Evolutionary conservation across 192 early-diverging fungal genomes (phyloP).

Genomic region (Gigaspora rosea): DNA sequence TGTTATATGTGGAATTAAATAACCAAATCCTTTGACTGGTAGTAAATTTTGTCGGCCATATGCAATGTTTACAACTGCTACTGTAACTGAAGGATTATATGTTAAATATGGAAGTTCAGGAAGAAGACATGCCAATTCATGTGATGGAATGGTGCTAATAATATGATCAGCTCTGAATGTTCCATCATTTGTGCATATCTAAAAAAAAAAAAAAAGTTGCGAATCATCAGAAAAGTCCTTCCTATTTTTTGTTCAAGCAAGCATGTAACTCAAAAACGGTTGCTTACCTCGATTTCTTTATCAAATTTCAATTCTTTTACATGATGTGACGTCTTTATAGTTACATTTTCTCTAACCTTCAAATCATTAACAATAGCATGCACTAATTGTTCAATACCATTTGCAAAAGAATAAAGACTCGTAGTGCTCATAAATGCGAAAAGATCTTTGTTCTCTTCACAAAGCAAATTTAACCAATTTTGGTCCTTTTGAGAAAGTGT

Average conservation of each 20-base stretch:
- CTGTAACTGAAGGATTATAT: constrained; percentile 69
- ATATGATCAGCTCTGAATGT: constrained; percentile 57
- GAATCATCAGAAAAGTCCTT: not conserved
- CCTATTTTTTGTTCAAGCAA: not conserved
- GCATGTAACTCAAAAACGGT: too few species aligned
- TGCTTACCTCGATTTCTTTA: constrained; percentile 45
- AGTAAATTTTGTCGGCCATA: constrained; percentile 55
- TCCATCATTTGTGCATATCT: constrained; percentile 40
- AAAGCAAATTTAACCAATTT: not conserved
- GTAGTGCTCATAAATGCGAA: constrained; percentile 49
- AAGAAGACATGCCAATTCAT: constrained; percentile 51
- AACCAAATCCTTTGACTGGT: constrained; percentile 86
- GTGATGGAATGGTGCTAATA: constrained; percentile 69
- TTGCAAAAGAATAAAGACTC: constrained; percentile 83
- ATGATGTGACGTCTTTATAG: constrained; percentile 48
- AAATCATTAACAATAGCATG: constrained; percentile 59
- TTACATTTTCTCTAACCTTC: constrained; percentile 53
- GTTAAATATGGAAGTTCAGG: constrained; percentile 51
- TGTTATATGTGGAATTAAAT: constrained; percentile 75
- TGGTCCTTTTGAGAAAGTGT: constrained; percentile 6
- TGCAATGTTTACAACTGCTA: constrained; percentile 84
- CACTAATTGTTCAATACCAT: constrained; percentile 74
- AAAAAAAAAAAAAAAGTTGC: not conserved
- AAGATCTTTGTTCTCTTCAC: constrained; percentile 15
- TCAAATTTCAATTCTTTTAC: constrained; percentile 47